These are phyloP conservation scores for Tolypocladium paradoxum DNA, from an alignment of 2,329 filamentous ascomycete species.

Conservation along the genomic window DNA sequence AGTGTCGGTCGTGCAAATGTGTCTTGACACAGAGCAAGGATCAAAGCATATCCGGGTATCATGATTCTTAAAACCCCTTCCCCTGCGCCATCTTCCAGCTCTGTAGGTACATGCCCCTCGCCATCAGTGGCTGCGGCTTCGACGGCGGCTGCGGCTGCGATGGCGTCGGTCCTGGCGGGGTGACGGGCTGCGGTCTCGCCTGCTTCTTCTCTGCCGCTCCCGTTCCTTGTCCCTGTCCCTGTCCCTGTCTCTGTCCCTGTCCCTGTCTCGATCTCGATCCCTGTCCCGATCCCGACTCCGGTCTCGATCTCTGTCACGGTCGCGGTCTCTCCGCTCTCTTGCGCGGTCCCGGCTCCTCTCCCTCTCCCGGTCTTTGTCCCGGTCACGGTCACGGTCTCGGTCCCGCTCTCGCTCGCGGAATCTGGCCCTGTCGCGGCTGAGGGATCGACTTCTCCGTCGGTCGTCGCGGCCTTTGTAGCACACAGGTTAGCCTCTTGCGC, in stretches of 20 bases:
- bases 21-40: neutral
- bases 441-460: slow-evolving; percentile 23
- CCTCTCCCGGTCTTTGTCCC: neutral
- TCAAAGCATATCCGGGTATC: neutral
- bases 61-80: neutral
- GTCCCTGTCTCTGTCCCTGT: slow-evolving; percentile 23
- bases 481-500: neutral
- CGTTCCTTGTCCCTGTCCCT: slow-evolving; percentile 27
- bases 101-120: neutral
- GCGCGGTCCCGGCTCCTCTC: slow-evolving; percentile 13
- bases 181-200: slow-evolving; percentile 22
- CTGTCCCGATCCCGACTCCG: slow-evolving; percentile 20
- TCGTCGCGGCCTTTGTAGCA: slow-evolving; percentile 28
- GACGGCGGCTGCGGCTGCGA: slow-evolving; percentile 29
- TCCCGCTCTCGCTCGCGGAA: slow-evolving; percentile 14
- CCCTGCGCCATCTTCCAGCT: neutral
- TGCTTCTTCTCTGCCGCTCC: slow-evolving; percentile 14
- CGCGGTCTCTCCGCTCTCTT: slow-evolving; percentile 19
- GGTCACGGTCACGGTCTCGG: too few species aligned
- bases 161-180: slow-evolving; percentile 23
- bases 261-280: slow-evolving; percentile 19
- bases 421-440: slow-evolving; percentile 21
- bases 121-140: slow-evolving; percentile 18
- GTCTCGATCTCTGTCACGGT: slow-evolving; percentile 14
- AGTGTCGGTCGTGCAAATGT: neutral